Base-by-base conservation (phyloP, 345 rosid genomes). In the Eucalyptus sideroxylon region DNA sequence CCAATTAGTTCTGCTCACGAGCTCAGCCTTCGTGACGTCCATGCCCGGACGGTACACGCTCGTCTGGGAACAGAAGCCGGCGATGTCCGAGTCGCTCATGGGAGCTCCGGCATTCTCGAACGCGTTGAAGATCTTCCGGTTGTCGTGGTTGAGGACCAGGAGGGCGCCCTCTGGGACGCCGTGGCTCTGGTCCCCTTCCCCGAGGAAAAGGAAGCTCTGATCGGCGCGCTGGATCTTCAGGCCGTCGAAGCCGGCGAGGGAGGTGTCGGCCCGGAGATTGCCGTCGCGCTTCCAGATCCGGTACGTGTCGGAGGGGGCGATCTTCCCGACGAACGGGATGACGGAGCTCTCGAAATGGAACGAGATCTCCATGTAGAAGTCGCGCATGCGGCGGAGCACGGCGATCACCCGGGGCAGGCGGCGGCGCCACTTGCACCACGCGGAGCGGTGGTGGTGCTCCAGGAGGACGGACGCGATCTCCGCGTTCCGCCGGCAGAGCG, bases 251-350 rank as follows among this genome's bases (percentile, higher is more conserved):
- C 99, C 99, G 13, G 97, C 97, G 5, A 98, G 80, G 5, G 98
- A 95, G 6, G 95, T 95, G 86, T 98, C 99, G 1, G 97, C 99
- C 11, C 99, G 95, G 91, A 98, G 94, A 60, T 96, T 95, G 7
- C 97, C 99, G 42, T 97, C 99, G 31, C 95, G 96, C 90, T 98
- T 98, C 99, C 99, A 98, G 92, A 98, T 95, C 93, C 93, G 96
- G 93, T 96, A 98, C 2, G 99, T 98, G n/a, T 98, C 99, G 1
- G 99, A 96, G 60, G 99, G 99, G 34, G 99, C 99, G 30, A 98
- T 94, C 82, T 95, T 97, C 3, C 96, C 95, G 49, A 98, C 94
- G 91, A 98, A 98, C 1, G 99, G 99, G 56, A 98, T 97, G 65
- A 98, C 98, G 11, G 99, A 98, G 92, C 98, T 97, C 91, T 97